Base-by-base conservation (phyloP, 345 rosid species). In the Sapria himalayana region DNA sequence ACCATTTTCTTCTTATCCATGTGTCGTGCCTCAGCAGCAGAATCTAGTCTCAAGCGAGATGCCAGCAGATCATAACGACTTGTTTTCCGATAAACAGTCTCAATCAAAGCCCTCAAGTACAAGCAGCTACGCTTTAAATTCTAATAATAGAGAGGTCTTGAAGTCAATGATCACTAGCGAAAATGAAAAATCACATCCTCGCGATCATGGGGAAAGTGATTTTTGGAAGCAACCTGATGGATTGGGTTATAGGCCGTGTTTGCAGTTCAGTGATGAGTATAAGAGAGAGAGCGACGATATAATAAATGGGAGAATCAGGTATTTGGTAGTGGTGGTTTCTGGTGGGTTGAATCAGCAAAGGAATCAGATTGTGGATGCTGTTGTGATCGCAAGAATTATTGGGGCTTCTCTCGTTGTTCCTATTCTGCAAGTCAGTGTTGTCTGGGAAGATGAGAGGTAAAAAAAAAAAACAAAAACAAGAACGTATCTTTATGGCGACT, bases 361-460 rank as follows among this genome's bases (percentile, higher is more conserved):
- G 76, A 91, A 80, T 63, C 95, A 84, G 66, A 84, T 91, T 56
- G 99, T 91, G 41, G 99, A 91, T 41, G 95, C 95, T 13, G 95
- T 77, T 27, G 95, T 91, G 43, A 80, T 91, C 48, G 93, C 99
- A 4, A 71, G 95, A 61, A 77, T 91, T 34, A 92, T 91, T 12
- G 93, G 85, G 15, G 93, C 99, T 64, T 71, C 79, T 52, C 72
- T 91, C 48, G 95, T 91, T 39, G 92, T 91, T 49, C 99, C 99
- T 29, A 63, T 75, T 40, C 55, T 91, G 59, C 99, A 91, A 77
- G 73, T 91, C 57, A 84, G 84, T 56, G 85, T 77, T 64, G 77
- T 91, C 33, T 91, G 99, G 99, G 81, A 81, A n/a, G 99, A 91
- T 51, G 99, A 91, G 51, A 91, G 99, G 99, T 80, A 57, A 43